A percentile compares a stretch with the other conserved stretches of the same genome.
Conservation (phyloP, 1,284 basidiomycete genomes). For the Pyrrhoderma lamaoense region DNA sequence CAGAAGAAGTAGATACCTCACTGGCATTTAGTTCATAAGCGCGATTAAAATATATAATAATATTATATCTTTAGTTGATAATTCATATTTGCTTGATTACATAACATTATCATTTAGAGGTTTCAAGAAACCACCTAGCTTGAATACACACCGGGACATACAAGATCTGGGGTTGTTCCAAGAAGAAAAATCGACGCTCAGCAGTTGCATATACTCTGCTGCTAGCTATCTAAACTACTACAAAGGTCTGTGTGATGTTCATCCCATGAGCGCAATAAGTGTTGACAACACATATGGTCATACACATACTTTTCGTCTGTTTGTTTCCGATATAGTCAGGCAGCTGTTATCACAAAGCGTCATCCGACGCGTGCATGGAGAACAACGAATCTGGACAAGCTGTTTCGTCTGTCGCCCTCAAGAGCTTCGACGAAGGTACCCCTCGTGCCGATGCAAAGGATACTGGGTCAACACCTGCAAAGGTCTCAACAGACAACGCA, state of each 20-base stretch:
- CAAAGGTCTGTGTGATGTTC: too few species aligned
- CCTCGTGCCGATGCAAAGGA: constrained; percentile 9
- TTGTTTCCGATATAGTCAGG: background rate
- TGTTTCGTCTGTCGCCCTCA: constrained; percentile 35
- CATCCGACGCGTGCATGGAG: constrained; percentile 73
- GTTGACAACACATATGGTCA: too few species aligned
- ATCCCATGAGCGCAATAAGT: too few species aligned
- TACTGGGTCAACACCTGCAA: background rate
- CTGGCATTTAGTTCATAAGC: background rate
- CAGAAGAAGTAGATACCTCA: constrained; percentile 51
- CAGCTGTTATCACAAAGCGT: constrained; percentile 36
- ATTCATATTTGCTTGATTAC: too few species aligned
- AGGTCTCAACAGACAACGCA: background rate
- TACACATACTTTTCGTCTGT: constrained; percentile 9
- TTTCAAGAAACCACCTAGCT: too few species aligned
- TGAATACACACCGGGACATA: too few species aligned
- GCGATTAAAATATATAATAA: too few species aligned
- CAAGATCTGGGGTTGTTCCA: background rate
- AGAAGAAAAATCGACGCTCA: background rate
- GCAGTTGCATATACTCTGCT: constrained; percentile 1
- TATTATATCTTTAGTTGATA: too few species aligned
- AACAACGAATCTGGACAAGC: constrained; percentile 43
- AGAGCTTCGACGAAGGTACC: constrained; percentile 25
- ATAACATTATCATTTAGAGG: too few species aligned
- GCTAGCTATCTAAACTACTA: too few species aligned